Percentiles rank a stretch among this genome's conserved stretches.
Evolutionary conservation across 1,284 basidiomycete species (phyloP).

Genomic region (Austroboletus niveus): DNA sequence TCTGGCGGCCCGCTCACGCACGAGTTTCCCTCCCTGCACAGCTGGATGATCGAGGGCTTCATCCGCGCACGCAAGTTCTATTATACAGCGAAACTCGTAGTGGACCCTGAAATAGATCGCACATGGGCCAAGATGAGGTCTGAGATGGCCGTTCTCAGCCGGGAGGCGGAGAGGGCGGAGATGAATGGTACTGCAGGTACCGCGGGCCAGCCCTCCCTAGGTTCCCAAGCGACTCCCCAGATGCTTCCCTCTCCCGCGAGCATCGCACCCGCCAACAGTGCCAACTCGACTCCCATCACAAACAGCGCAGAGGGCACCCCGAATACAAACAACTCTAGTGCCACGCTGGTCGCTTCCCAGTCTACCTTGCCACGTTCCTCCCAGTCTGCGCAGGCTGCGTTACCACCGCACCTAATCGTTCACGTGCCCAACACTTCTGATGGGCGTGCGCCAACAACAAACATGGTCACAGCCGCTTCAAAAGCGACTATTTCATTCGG

Average conservation of each 20-base stretch:
- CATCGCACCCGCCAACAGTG: constrained; percentile 59
- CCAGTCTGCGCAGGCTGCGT: constrained; percentile 23
- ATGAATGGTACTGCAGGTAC: constrained; percentile 36
- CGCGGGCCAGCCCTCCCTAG: constrained; percentile 37
- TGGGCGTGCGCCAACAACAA: constrained; percentile 27
- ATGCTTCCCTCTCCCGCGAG: constrained; percentile 77
- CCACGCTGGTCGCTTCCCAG: constrained; percentile 28
- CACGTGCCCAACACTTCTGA: constrained; percentile 31
- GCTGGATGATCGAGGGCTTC: constrained; percentile 71
- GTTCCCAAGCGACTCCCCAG: constrained; percentile 51
- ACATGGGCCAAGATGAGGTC: constrained; percentile 38
- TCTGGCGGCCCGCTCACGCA: constrained; percentile 30
- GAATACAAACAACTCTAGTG: constrained; percentile 32
- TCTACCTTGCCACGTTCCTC: constrained; percentile 25
- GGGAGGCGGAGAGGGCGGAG: constrained; percentile 42
- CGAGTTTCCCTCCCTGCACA: constrained; percentile 34
- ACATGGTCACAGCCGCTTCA: constrained; percentile 31
- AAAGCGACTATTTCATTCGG: constrained; percentile 31
- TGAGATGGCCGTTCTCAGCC: constrained; percentile 46
- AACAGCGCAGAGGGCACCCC: constrained; percentile 48
- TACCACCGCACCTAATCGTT: constrained; percentile 27
- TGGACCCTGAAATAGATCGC: constrained; percentile 44
- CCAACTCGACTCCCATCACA: constrained; percentile 69
- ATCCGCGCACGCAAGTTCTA: constrained; percentile 60
- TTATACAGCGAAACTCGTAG: constrained; percentile 42